Conservation (phyloP, 163 green algal species). For the Chlamydomonas reinhardtii region DNA sequence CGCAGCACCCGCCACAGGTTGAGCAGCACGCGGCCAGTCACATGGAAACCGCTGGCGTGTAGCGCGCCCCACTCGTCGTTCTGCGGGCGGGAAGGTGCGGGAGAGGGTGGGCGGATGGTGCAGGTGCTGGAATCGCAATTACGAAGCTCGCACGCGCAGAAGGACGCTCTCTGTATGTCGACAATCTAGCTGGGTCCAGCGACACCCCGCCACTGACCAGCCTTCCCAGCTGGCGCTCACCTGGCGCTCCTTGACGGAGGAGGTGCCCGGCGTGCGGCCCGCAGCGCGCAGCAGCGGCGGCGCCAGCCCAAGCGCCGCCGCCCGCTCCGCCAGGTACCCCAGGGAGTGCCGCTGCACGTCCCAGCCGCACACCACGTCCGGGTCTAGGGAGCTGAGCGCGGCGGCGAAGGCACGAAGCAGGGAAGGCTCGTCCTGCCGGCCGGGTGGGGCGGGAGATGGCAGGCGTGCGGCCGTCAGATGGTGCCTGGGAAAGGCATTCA, state of each 20-base stretch:
- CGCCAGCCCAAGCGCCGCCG: slow-evolving; percentile 45
- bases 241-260: slow-evolving; percentile 64
- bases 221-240: no score
- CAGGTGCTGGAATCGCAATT: background rate
- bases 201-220: no score
- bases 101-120: background rate
- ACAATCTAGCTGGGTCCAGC: no score
- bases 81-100: background rate
- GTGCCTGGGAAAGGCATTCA: no score
- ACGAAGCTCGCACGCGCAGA: no score
- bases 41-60: slow-evolving; percentile 79
- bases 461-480: background rate
- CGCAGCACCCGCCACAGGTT: slow-evolving; percentile 96
- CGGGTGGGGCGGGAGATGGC: background rate
- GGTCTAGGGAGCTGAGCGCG: slow-evolving; percentile 82
- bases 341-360: slow-evolving; percentile 91
- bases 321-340: slow-evolving; percentile 86
- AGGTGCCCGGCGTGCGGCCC: slow-evolving; percentile 58
- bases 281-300: slow-evolving; percentile 61
- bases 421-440: slow-evolving; percentile 56
- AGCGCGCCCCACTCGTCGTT: slow-evolving; percentile 83
- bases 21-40: slow-evolving; percentile 91
- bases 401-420: slow-evolving; percentile 61
- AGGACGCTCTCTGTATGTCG: no score
- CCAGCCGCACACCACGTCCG: slow-evolving; percentile 94